These are phyloP conservation scores for Globisporangium recalcitrans DNA, from an alignment of 352 stramenopile genomes.

Conservation along the genomic window DNA sequence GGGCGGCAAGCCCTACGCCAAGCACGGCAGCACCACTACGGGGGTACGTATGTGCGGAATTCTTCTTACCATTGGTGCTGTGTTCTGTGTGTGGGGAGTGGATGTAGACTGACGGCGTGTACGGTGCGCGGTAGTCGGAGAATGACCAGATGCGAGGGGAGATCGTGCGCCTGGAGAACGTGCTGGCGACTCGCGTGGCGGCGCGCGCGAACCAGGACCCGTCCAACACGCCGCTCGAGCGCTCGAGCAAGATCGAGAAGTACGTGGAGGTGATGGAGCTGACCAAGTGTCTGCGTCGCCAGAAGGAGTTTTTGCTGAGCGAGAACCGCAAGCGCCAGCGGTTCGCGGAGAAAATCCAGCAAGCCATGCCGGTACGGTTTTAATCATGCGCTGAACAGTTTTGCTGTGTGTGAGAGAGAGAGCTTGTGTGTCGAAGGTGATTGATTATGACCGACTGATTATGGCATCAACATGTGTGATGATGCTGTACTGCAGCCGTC, in stretches of 20 bases:
- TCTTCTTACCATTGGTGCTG: too few species aligned
- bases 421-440: not conserved
- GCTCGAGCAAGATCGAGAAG: slow-evolving; percentile 82
- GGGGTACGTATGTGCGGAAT: slow-evolving; percentile 35
- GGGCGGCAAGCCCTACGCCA: slow-evolving; percentile 44
- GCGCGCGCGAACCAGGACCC: slow-evolving; percentile 68
- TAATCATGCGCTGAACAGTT: not conserved
- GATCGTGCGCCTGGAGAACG: slow-evolving; percentile 74
- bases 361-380: slow-evolving; percentile 78
- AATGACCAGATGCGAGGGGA: slow-evolving; percentile 77
- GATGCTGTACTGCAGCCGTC: slow-evolving; percentile 37
- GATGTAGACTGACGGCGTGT: not conserved
- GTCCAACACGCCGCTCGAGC: slow-evolving; percentile 62
- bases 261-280: slow-evolving; percentile 87
- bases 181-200: slow-evolving; percentile 64
- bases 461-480: slow-evolving; percentile 2
- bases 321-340: slow-evolving; percentile 84
- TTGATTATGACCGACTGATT: not conserved
- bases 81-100: too few species aligned
- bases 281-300: slow-evolving; percentile 79
- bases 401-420: not conserved
- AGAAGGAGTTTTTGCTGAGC: slow-evolving; percentile 82
- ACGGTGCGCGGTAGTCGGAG: slow-evolving; percentile 36
- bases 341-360: slow-evolving; percentile 84
- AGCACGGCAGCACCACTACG: slow-evolving; percentile 4